phyloP scores from a whole-genome alignment of 1,284 basidiomycete species.

The Microbotryomycetes sp. region DNA sequence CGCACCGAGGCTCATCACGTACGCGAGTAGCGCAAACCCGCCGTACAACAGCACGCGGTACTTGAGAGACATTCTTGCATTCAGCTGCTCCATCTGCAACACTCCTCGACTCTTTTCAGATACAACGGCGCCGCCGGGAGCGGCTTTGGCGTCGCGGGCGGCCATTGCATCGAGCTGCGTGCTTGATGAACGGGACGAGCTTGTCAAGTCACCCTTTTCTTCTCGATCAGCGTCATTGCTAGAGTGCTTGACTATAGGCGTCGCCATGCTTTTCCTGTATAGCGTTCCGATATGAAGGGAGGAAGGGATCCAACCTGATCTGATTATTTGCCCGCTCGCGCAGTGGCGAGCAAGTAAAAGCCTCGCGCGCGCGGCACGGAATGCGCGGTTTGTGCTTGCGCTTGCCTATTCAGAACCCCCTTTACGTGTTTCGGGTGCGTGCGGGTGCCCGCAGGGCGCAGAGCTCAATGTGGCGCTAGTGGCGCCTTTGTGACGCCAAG shows the following conservation, averaged over 20 bases:
- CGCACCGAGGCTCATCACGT: slow-evolving; percentile 39
- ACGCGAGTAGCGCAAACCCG: slow-evolving; percentile 38
- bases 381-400: neutral
- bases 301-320: too few species aligned
- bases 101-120: slow-evolving; percentile 37
- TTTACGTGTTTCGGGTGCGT: too few species aligned
- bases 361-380: too few species aligned
- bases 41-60: slow-evolving; percentile 36
- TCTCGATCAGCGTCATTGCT: neutral
- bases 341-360: too few species aligned
- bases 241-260: slow-evolving; percentile 19
- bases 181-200: neutral
- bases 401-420: too few species aligned
- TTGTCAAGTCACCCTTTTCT: slow-evolving; percentile 10
- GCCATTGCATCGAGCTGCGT: neutral
- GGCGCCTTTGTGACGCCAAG: too few species aligned
- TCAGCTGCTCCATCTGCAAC: slow-evolving; percentile 38
- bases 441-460: too few species aligned
- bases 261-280: slow-evolving; percentile 23
- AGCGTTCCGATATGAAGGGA: too few species aligned
- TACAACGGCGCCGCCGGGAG: slow-evolving; percentile 11
- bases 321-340: too few species aligned
- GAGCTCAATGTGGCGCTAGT: too few species aligned
- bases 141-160: neutral
- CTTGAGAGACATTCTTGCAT: slow-evolving; percentile 30